A percentile compares a stretch with the other conserved stretches of the same genome.
Evolutionary conservation across 192 early-diverging fungal species (phyloP).

Genomic region (Dispira simplex): DNA sequence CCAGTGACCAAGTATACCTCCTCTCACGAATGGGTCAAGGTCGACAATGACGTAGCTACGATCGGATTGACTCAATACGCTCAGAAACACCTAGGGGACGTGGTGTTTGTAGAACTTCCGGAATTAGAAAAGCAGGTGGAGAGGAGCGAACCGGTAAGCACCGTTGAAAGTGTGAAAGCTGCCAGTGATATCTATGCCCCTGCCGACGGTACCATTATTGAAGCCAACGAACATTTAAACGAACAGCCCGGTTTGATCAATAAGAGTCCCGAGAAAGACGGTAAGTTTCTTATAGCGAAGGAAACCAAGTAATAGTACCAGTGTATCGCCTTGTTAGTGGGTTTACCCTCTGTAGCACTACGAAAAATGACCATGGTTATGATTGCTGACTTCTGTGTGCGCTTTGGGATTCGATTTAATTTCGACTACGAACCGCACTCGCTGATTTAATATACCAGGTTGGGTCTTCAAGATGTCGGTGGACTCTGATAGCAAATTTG

Average conservation of each 20-base stretch:
- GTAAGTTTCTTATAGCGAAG: slow-evolving; percentile 23
- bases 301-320: neutral
- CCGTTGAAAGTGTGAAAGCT: slow-evolving; percentile 92
- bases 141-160: slow-evolving; percentile 44
- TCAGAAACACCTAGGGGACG: slow-evolving; percentile 79
- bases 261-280: slow-evolving; percentile 49
- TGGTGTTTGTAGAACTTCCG: slow-evolving; percentile 87
- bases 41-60: slow-evolving; percentile 60
- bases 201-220: slow-evolving; percentile 64
- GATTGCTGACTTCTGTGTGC: neutral
- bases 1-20: slow-evolving; percentile 48
- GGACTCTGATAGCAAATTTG: slow-evolving; percentile 42
- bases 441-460: slow-evolving; percentile 25
- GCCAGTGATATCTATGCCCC: slow-evolving; percentile 85
- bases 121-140: slow-evolving; percentile 44
- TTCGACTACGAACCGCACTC: neutral
- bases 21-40: slow-evolving; percentile 87
- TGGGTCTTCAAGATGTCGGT: slow-evolving; percentile 93
- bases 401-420: neutral
- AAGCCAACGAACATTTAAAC: slow-evolving; percentile 48
- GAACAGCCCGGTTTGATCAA: slow-evolving; percentile 70
- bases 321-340: slow-evolving; percentile 1
- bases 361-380: slow-evolving; percentile 2
- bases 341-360: slow-evolving; percentile 5
- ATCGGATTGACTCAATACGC: slow-evolving; percentile 90